Conservation (phyloP, 225 moss, liverwort and hornwort species). For the Polytrichum formosum region DNA sequence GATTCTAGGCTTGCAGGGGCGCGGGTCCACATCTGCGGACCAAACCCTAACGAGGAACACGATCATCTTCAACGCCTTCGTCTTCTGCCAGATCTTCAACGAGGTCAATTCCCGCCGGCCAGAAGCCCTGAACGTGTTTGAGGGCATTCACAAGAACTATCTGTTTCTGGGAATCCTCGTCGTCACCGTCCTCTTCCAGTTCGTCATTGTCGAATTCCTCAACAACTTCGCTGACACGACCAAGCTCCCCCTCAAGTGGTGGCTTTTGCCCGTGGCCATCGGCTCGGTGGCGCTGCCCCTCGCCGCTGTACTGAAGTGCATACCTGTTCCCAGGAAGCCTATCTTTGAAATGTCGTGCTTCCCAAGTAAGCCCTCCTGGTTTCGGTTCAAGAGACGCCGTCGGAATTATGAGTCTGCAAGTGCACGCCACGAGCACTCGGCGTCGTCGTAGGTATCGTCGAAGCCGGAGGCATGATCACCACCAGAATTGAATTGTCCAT, state of each 20-base stretch:
- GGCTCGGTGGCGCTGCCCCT: slow-evolving; percentile 30
- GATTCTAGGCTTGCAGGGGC: slow-evolving; percentile 30
- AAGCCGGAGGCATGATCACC: too few species aligned
- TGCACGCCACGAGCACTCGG: too few species aligned
- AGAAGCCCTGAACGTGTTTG: slow-evolving; percentile 32
- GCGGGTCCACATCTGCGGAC: slow-evolving; percentile 8
- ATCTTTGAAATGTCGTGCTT: slow-evolving; percentile 37
- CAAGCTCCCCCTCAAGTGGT: slow-evolving; percentile 28
- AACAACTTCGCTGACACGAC: slow-evolving; percentile 46
- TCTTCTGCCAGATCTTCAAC: slow-evolving; percentile 52
- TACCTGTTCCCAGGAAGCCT: slow-evolving; percentile 31
- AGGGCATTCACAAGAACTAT: slow-evolving; percentile 31
- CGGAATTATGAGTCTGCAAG: too few species aligned
- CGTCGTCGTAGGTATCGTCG: too few species aligned
- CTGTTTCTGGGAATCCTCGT: slow-evolving; percentile 34
- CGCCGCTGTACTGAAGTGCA: slow-evolving; percentile 27
- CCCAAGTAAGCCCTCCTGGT: slow-evolving; percentile 14
- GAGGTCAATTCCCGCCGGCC: slow-evolving; percentile 49
- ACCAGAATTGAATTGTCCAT: too few species aligned
- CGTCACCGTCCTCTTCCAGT: slow-evolving; percentile 35
- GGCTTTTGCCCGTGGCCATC: slow-evolving; percentile 29
- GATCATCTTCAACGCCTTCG: slow-evolving; percentile 57
- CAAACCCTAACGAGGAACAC: slow-evolving; percentile 37
- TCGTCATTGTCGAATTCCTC: slow-evolving; percentile 45
- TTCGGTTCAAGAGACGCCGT: slow-evolving; percentile 28